Conservation (phyloP, 1,284 basidiomycete genomes). For the Marasmius oreades region DNA sequence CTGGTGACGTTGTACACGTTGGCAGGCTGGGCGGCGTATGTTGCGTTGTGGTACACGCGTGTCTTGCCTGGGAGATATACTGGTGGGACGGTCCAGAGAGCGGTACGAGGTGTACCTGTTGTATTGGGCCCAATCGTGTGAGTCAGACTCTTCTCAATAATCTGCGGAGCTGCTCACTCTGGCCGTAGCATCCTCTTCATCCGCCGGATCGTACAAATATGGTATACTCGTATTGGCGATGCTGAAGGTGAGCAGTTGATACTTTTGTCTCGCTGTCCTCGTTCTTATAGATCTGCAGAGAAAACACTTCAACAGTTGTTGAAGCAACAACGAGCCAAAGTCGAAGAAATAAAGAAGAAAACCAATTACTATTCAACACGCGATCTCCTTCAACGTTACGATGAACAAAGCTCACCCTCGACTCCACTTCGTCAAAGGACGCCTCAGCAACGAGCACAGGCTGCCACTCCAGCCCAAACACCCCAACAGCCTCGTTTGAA, state of each 20-base stretch:
- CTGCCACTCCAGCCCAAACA: constrained; percentile 3
- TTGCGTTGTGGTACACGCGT: constrained; percentile 78
- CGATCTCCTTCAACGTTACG: constrained; percentile 89
- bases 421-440: constrained; percentile 27
- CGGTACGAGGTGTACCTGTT: constrained; percentile 51
- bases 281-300: constrained; percentile 44
- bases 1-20: constrained; percentile 83
- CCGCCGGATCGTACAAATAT: constrained; percentile 80
- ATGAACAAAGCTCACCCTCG: constrained; percentile 46
- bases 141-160: constrained; percentile 27
- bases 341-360: constrained; percentile 97
- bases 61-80: constrained; percentile 42
- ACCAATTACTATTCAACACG: constrained; percentile 94
- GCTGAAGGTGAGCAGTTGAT: constrained; percentile 67
- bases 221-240: constrained; percentile 83
- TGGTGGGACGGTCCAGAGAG: constrained; percentile 43
- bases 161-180: constrained; percentile 10
- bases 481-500: constrained; percentile 5
- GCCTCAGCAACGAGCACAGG: not conserved
- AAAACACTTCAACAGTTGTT: constrained; percentile 74
- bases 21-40: constrained; percentile 77
- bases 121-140: constrained; percentile 79
- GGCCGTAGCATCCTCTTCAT: constrained; percentile 72
- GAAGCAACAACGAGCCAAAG: constrained; percentile 79
- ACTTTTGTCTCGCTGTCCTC: not conserved